phyloP scores from a whole-genome alignment of 306 rosid species.

The Prosopis cineraria region DNA sequence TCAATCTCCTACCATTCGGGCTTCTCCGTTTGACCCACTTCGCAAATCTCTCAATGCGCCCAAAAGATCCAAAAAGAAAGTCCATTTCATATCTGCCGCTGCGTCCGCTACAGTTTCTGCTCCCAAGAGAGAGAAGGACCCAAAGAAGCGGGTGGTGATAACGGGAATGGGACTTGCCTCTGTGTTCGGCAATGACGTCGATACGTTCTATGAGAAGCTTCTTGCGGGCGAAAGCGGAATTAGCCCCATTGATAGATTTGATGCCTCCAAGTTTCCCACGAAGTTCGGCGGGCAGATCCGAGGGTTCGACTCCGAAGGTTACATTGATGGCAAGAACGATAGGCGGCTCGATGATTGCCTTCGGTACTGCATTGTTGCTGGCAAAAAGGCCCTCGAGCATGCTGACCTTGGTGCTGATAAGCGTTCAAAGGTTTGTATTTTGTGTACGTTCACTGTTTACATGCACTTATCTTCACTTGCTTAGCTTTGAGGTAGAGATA shows the following conservation, averaged over 20 bases:
- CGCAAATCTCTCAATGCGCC: slow-evolving; percentile 40
- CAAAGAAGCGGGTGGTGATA: slow-evolving; percentile 90
- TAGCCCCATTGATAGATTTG: slow-evolving; percentile 69
- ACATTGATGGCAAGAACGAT: slow-evolving; percentile 92
- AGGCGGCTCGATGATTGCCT: slow-evolving; percentile 84
- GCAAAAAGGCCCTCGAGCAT: slow-evolving; percentile 6
- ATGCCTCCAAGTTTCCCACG: slow-evolving; percentile 90
- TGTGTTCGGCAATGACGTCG: slow-evolving; percentile 81
- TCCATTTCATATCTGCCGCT: slow-evolving; percentile 58
- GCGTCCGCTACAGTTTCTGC: slow-evolving; percentile 49
- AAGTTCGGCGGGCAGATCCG: slow-evolving; percentile 94
- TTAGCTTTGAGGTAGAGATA: not conserved
- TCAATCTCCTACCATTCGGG: slow-evolving; percentile 55
- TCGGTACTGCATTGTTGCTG: not conserved
- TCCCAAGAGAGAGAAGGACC: slow-evolving; percentile 81
- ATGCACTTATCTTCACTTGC: not conserved
- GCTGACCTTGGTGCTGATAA: not conserved
- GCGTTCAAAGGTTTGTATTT: too few species aligned
- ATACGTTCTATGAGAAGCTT: slow-evolving; percentile 72
- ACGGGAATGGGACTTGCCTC: slow-evolving; percentile 90
- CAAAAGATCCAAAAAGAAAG: slow-evolving; percentile 11
- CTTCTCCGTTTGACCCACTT: slow-evolving; percentile 62
- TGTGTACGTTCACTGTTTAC: not conserved
- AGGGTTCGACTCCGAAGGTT: slow-evolving; percentile 68
- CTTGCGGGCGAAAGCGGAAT: slow-evolving; percentile 89